Percentiles rank a stretch among this genome's conserved stretches.
Evolutionary conservation across 371 early-diverging fungal genomes (phyloP).

Genomic region (Fennellomyces sp.): DNA sequence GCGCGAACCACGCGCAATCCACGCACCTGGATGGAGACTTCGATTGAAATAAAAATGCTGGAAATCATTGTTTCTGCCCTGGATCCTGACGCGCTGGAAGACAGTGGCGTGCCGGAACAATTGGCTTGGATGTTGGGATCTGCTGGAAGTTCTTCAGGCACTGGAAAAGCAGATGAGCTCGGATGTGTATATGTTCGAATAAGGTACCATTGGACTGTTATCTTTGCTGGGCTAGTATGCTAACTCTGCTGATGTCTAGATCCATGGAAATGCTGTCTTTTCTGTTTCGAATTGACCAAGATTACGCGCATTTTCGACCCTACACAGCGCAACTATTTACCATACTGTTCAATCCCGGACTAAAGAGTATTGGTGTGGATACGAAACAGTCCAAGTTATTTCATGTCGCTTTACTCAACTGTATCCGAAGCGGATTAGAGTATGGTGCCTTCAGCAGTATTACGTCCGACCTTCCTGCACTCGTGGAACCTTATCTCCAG

Average conservation of each 20-base stretch:
- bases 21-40: background rate
- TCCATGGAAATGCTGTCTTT: background rate
- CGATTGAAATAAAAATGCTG: background rate
- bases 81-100: background rate
- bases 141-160: background rate
- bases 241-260: background rate
- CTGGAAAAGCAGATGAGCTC: background rate
- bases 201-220: background rate
- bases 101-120: background rate
- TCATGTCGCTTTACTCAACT: background rate
- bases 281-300: background rate
- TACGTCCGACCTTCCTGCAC: background rate
- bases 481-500: background rate
- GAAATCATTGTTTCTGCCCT: background rate
- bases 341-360: background rate
- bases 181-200: background rate
- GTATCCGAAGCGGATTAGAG: background rate
- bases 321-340: too few relatives aligned
- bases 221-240: background rate
- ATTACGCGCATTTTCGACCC: background rate
- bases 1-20: background rate
- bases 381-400: background rate
- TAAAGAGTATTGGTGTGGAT: background rate
- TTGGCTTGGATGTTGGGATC: background rate
- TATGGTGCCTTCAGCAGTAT: background rate